These are phyloP conservation scores for Salix udensis DNA, from an alignment of 345 rosid species.

Conservation along the genomic window DNA sequence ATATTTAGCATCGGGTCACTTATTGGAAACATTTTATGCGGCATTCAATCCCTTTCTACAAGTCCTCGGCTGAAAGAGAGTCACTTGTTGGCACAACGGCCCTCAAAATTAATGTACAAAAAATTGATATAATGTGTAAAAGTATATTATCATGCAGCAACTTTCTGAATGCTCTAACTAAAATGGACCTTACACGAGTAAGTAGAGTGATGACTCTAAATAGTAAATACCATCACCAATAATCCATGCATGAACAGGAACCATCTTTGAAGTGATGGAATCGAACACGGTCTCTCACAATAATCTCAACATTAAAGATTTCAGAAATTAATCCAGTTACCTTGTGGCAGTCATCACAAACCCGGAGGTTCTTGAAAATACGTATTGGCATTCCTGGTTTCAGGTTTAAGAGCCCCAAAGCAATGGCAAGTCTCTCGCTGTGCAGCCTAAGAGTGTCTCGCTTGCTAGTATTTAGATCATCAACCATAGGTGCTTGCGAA, in stretches of 20 bases:
- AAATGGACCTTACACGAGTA: background rate
- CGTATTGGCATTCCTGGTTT: constrained; percentile 61
- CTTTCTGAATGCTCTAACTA: background rate
- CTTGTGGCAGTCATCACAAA: constrained; percentile 71
- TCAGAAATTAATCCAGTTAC: constrained; percentile 62
- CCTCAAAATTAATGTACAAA: too few relatives aligned
- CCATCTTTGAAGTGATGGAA: constrained; percentile 79
- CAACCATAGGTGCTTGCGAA: constrained; percentile 36
- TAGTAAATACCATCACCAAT: constrained; percentile 42
- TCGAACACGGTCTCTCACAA: constrained; percentile 67
- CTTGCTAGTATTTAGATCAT: constrained; percentile 40
- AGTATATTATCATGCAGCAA: too few relatives aligned
- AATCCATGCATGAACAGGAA: constrained; percentile 67
- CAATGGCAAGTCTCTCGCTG: constrained; percentile 81
- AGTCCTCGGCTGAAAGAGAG: constrained; percentile 76
- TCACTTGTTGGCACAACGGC: constrained; percentile 31
- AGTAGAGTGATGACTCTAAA: background rate
- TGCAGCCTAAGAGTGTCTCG: constrained; percentile 54
- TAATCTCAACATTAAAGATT: constrained; percentile 56
- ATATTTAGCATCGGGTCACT: constrained; percentile 85
- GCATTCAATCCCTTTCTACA: constrained; percentile 73
- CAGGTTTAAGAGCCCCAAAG: constrained; percentile 59
- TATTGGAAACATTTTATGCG: constrained; percentile 61
- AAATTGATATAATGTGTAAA: too few relatives aligned
- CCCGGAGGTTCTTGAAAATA: constrained; percentile 69